These are phyloP conservation scores for Candida berthetii DNA, from an alignment of 805 yeast species.

Conservation along the genomic window DNA sequence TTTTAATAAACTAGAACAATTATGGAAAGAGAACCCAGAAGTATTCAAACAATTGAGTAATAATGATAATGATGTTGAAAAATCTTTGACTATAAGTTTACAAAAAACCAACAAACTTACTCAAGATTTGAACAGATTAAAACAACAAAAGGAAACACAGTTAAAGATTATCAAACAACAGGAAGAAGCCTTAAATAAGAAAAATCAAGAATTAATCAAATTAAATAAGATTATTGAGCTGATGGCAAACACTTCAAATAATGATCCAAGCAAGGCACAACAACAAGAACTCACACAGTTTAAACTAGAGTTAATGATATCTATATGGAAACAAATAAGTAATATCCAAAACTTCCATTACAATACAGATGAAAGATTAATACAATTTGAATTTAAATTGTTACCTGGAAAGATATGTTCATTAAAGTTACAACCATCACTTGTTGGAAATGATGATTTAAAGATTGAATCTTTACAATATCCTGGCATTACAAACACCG, in stretches of 20 bases:
- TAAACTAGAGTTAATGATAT: slow-evolving; percentile 5
- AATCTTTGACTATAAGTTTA: slow-evolving; percentile 20
- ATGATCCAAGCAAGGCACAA: neutral
- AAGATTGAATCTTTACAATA: slow-evolving; percentile 1
- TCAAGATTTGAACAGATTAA: slow-evolving; percentile 21
- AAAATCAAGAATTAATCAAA: neutral
- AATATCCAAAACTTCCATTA: slow-evolving; percentile 3
- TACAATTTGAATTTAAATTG: slow-evolving; percentile 3
- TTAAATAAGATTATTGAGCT: neutral
- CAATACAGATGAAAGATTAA: slow-evolving; percentile 1
- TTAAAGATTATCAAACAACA: neutral
- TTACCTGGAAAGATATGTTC: neutral
- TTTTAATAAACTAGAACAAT: slow-evolving; percentile 15
- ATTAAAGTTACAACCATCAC: slow-evolving; percentile 1
- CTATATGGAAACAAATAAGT: slow-evolving; percentile 6
- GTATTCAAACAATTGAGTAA: slow-evolving; percentile 17
- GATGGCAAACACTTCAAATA: neutral
- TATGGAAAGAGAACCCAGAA: slow-evolving; percentile 21
- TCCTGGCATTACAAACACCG: neutral
- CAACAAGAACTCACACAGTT: neutral
- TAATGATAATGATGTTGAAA: slow-evolving; percentile 24
- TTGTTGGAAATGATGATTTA: no score
- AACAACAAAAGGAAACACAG: slow-evolving; percentile 3
- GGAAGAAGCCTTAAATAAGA: neutral
- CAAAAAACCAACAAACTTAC: slow-evolving; percentile 19